Percentiles rank a stretch among this genome's conserved stretches.
Evolutionary conservation across 176 grass and related monocot genomes (phyloP).

Genomic region (Oropetium thomaeum): DNA sequence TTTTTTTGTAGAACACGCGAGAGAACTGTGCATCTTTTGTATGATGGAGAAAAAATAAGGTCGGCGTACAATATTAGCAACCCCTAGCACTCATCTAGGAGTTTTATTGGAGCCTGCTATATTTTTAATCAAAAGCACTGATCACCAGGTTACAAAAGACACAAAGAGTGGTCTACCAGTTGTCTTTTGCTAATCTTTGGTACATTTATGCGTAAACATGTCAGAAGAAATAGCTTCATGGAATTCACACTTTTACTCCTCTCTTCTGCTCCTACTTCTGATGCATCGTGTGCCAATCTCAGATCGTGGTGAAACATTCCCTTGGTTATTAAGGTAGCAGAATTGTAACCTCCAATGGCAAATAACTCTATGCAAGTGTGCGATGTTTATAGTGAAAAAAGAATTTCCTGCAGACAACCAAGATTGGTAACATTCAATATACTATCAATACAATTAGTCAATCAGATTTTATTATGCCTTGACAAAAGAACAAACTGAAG

Average conservation of each 20-base stretch:
- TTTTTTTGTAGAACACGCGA: no score
- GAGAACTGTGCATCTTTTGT: no score
- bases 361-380: not conserved
- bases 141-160: not conserved
- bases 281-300: not conserved
- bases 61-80: not conserved
- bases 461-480: not conserved
- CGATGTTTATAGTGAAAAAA: not conserved
- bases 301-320: not conserved
- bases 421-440: not conserved
- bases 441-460: not conserved
- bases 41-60: no score
- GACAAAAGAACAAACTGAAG: not conserved
- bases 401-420: constrained; percentile 15
- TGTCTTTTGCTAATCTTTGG: constrained; percentile 17
- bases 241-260: not conserved
- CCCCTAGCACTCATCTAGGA: not conserved
- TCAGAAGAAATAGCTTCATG: constrained; percentile 1
- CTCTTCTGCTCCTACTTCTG: not conserved
- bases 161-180: not conserved
- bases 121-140: not conserved
- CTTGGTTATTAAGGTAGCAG: constrained; percentile 9
- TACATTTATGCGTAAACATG: constrained; percentile 5
- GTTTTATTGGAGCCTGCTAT: not conserved
- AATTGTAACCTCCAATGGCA: constrained; percentile 19